Evolutionary conservation across 208 protist species (phyloP), one percentile per base, ranked within the genome.

Genomic region (Leishmania major): DNA sequence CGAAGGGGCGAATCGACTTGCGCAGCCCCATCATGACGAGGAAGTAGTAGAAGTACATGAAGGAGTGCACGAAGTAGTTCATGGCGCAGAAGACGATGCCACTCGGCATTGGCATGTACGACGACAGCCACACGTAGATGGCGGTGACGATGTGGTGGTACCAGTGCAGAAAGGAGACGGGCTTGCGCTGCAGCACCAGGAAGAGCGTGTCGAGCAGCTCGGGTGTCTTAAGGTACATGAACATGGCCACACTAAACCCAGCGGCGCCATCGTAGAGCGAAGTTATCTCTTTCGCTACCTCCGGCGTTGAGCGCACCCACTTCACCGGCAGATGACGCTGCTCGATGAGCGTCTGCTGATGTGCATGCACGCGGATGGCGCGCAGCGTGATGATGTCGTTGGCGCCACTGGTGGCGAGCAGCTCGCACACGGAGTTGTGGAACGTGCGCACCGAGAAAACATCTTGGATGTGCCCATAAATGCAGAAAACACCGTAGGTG

Each of bases 1-100:
- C 92, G 73, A 96, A 89, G 13, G 91, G 89, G 71, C 88, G 87
- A 59, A 94, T 82, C 17, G 92, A 69, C 55, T 87, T 82, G 83
- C 87, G 85, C 71, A 91, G 75, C 17, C 92, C 91, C 72, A 83
- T 85, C 19, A 89, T 89, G 43, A 89, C 87, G 35, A 97, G 77
- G 70, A 90, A 88, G 82, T 98, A 99, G 88, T 98, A 99, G 5
- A 93, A 92, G 89, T 99, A 99, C 97, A 99, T 98, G 88, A 98
- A 90, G 28, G 93, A 84, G 88, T 99, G 98, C 22, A 99, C 96
- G 43, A 17, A 57, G 45, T 75, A 75, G 70, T 75, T 75, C 70
- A 75, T 75, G 11, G 45, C 17, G 28, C 28, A 90, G 82, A 84
- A 75, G 31, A 89, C 92, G 81, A 90, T 90, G 47, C 86, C 81